Percentiles rank a stretch among this genome's conserved stretches.
Evolutionary conservation across 2,329 filamentous ascomycete species (phyloP).

Genomic region (Rhexocercosporidium sp.): DNA sequence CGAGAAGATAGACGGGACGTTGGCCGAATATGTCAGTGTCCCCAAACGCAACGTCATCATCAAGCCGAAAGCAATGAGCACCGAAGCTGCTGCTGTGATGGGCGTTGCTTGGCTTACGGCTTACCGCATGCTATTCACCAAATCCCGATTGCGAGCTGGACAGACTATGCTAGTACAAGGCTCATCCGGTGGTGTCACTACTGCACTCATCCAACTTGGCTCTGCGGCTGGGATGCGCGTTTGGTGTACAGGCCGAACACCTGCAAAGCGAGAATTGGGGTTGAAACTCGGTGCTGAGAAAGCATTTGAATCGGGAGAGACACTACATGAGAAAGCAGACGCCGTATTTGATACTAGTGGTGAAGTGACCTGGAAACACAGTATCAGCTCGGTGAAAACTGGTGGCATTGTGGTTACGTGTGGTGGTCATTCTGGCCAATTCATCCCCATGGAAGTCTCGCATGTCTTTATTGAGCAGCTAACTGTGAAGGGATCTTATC

Average conservation of each 20-base stretch:
- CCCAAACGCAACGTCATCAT: conserved; percentile 29
- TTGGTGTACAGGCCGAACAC: conserved; percentile 31
- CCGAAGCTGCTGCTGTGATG: conserved; percentile 32
- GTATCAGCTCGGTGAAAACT: conserved; percentile 26
- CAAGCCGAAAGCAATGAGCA: conserved; percentile 26
- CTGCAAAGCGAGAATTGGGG: conserved; percentile 30
- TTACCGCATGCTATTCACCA: conserved; percentile 36
- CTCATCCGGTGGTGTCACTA: conserved; percentile 31
- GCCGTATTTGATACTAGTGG: conserved; percentile 34
- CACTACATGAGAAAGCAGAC: conserved; percentile 30
- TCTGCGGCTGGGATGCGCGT: conserved; percentile 32
- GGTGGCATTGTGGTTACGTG: conserved; percentile 32
- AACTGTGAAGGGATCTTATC: conserved; percentile 29
- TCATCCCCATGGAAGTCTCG: conserved; percentile 24
- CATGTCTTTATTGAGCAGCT: conserved; percentile 30
- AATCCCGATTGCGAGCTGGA: conserved; percentile 30
- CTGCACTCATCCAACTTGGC: conserved; percentile 34
- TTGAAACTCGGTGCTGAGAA: conserved; percentile 30
- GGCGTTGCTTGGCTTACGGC: conserved; percentile 36
- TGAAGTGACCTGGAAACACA: conserved; percentile 29
- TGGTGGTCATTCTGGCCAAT: conserved; percentile 30
- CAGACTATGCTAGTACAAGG: conserved; percentile 37
- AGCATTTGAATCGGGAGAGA: conserved; percentile 25
- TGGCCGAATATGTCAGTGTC: conserved; percentile 35
- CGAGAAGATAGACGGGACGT: conserved; percentile 30